phyloP scores from a whole-genome alignment of 176 grass and related monocot species.

The Echinochloa phyllopogon region DNA sequence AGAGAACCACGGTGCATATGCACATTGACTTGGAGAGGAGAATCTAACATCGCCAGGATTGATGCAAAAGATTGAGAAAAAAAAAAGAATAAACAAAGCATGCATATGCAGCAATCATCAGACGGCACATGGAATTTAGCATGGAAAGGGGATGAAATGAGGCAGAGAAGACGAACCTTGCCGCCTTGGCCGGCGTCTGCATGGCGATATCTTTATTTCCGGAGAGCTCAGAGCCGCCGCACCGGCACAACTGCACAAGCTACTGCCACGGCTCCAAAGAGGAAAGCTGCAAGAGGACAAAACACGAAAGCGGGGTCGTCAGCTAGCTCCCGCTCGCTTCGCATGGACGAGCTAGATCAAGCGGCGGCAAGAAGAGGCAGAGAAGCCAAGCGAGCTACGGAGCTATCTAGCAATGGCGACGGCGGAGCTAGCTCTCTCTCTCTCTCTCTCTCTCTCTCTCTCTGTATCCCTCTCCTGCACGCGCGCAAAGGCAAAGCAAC shows the following conservation, averaged over 20 bases:
- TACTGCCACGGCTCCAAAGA: neutral
- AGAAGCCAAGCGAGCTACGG: constrained; percentile 18
- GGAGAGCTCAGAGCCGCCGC: constrained; percentile 24
- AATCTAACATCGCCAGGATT: constrained; percentile 33
- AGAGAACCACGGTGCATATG: constrained; percentile 6
- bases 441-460: neutral
- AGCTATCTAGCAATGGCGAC: constrained; percentile 27
- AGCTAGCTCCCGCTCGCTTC: constrained; percentile 43
- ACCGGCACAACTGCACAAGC: neutral
- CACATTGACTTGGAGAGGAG: constrained; percentile 45
- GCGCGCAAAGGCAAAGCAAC: constrained; percentile 55
- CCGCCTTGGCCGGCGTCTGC: constrained; percentile 62
- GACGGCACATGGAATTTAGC: constrained; percentile 46
- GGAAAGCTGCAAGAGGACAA: constrained; percentile 50
- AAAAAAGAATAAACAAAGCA: constrained; percentile 35
- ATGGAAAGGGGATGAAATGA: constrained; percentile 26
- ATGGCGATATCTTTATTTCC: constrained; percentile 54
- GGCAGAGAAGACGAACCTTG: constrained; percentile 59
- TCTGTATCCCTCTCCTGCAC: neutral
- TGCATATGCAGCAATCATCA: constrained; percentile 45
- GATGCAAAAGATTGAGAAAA: neutral
- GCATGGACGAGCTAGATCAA: constrained; percentile 16
- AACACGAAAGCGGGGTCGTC: constrained; percentile 37
- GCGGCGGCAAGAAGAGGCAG: neutral
- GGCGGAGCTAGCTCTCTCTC: neutral